Evolutionary conservation across 768 basidiomycete species (phyloP).

Genomic region (Pleurotus sapidus): DNA sequence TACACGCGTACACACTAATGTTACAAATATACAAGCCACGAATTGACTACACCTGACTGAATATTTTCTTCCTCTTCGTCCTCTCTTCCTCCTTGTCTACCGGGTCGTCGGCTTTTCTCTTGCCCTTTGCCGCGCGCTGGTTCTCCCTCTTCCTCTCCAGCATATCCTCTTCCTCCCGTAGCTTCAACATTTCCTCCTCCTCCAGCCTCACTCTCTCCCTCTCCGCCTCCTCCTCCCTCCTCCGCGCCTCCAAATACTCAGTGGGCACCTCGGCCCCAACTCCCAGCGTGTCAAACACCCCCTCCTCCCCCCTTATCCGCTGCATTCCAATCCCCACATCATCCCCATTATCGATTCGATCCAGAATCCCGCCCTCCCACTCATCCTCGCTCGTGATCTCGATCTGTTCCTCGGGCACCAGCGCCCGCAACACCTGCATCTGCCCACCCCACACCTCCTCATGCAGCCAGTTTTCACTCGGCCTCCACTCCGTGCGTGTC

Average conservation of each 20-base stretch:
- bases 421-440: slow-evolving; percentile 5
- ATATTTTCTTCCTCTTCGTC: too few species aligned
- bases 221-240: not conserved
- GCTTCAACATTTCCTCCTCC: not conserved
- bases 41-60: too few species aligned
- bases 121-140: not conserved
- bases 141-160: not conserved
- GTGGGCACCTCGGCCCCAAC: not conserved
- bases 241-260: not conserved
- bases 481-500: not conserved
- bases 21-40: too few species aligned
- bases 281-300: not conserved
- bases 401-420: not conserved
- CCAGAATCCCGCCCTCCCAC: not conserved
- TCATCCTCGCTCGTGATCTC: slow-evolving; percentile 1
- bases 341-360: not conserved
- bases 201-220: not conserved
- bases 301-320: not conserved
- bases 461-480: not conserved
- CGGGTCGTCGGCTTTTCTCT: too few species aligned
- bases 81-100: too few species aligned
- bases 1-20: too few species aligned
- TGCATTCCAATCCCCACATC: not conserved
- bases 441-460: slow-evolving; percentile 1
- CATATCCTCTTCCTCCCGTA: not conserved